Evolutionary conservation across 257 asterid species (phyloP).

Genomic region (Verbascum thapsus): DNA sequence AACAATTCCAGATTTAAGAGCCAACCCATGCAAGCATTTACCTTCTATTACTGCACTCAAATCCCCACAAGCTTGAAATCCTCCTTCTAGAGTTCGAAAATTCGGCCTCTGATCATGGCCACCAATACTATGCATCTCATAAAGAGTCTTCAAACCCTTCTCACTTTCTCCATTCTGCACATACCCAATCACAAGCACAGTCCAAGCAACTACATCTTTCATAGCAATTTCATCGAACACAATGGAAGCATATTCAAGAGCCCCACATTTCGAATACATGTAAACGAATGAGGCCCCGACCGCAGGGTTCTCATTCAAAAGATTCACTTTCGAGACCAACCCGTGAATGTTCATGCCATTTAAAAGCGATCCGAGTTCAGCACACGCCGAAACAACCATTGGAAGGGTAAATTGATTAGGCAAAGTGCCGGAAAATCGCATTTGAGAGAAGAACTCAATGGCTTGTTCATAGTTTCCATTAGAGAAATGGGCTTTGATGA

Average conservation of each 20-base stretch:
- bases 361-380: constrained; percentile 54
- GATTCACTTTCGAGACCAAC: constrained; percentile 54
- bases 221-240: constrained; percentile 65
- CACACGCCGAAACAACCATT: constrained; percentile 74
- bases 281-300: constrained; percentile 75
- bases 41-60: constrained; percentile 58
- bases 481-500: constrained; percentile 72
- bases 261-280: constrained; percentile 73
- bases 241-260: constrained; percentile 43
- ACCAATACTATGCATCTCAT: constrained; percentile 60
- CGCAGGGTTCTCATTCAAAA: constrained; percentile 53
- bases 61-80: constrained; percentile 82
- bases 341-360: constrained; percentile 60
- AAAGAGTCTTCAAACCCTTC: constrained; percentile 57
- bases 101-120: constrained; percentile 56
- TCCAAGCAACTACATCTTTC: constrained; percentile 83
- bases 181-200: constrained; percentile 70
- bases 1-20: constrained; percentile 52
- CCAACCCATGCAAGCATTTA: constrained; percentile 68
- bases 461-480: constrained; percentile 49
- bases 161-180: constrained; percentile 68
- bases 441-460: constrained; percentile 46
- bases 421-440: constrained; percentile 40
- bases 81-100: constrained; percentile 74
- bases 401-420: constrained; percentile 68